Evolutionary conservation across 129 eudicot genomes (phyloP), one percentile per base, ranked within the genome.

Genomic region (Flaveria brownii): DNA sequence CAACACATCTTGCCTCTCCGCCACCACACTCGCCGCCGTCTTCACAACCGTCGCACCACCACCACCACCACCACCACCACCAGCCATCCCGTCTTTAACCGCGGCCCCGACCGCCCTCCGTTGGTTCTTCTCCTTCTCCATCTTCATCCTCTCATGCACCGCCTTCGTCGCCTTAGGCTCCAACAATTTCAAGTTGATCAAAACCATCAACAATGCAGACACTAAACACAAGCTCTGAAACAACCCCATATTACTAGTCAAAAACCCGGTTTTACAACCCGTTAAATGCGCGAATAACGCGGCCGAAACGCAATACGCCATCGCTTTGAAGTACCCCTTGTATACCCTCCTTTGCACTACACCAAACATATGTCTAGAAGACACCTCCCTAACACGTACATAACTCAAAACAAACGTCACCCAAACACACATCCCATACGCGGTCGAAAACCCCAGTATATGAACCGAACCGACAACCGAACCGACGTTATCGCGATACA

Each of bases 41-140:
- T 55, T 63, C 15, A 23, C 46, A 28, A 9, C 80, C 33, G 77
- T 75, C 17, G 73, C 36, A 22, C 78, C 63, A 18, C 62, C 43
- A 28, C 78, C 50, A 15, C 61, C 63, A 18, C 62, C 43, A 28
- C 78, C 50, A 15, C 61, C 65, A 12, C 67, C 5, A 45, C 63
- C 84, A 0, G 65, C 82, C 25, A 30, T 49, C 59, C 68, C 47
- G 23, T 39, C 65, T 33, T 39, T 15, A 60, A 25, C 80, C 7
- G 33, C 33, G 1, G 13, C 39, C 6, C 61, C 78, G n/a, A 57
- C 17, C 18, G 88, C 88, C 45, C 86, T 80, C 16, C 97, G 88
- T 78, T 87, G 89, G 66, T 88, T 95, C 74, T 91, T 88, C 81
- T 92, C 93, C 74, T 91, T 88, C 81, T 92, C 93, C 78, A 78